These are phyloP conservation scores for Oidiodendron maius DNA, from an alignment of 495 filamentous ascomycete species.

Conservation along the genomic window DNA sequence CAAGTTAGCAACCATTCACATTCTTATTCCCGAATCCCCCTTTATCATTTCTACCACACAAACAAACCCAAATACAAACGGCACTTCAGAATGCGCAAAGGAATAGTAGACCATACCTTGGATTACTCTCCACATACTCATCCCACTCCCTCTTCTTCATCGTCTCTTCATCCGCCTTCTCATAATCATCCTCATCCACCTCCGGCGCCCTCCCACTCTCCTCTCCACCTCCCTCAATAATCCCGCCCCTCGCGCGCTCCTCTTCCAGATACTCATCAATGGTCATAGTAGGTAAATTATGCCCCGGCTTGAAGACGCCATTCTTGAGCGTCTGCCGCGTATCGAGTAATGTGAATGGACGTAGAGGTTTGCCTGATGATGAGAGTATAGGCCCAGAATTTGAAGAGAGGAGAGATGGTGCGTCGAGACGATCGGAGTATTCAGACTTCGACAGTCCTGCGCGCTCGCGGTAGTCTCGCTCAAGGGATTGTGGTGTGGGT, in stretches of 20 bases:
- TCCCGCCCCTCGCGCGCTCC: constrained; percentile 77
- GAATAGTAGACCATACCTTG: constrained; percentile 39
- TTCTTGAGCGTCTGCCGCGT: constrained; percentile 69
- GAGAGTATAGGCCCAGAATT: constrained; percentile 73
- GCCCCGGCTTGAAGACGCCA: constrained; percentile 84
- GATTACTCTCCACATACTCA: constrained; percentile 87
- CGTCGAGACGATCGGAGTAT: constrained; percentile 75
- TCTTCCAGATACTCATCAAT: constrained; percentile 98
- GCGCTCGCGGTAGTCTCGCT: constrained; percentile 40
- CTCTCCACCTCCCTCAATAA: constrained; percentile 87
- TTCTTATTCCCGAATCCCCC: too few relatives aligned
- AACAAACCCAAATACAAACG: too few relatives aligned
- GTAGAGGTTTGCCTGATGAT: constrained; percentile 75
- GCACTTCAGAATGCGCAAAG: too few relatives aligned
- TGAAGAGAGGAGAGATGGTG: constrained; percentile 45
- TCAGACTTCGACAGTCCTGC: constrained; percentile 28
- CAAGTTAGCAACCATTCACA: constrained; percentile 8
- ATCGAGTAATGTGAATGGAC: constrained; percentile 83
- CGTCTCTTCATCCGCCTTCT: constrained; percentile 80
- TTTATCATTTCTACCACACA: too few relatives aligned
- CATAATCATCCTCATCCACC: constrained; percentile 81
- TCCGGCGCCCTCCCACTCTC: constrained; percentile 63
- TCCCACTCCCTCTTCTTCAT: constrained; percentile 95
- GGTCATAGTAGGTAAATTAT: constrained; percentile 93
- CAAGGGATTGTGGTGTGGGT: constrained; percentile 18